These are phyloP conservation scores for Mariannaea elegans DNA, from an alignment of 2,329 filamentous ascomycete species.

Conservation along the genomic window DNA sequence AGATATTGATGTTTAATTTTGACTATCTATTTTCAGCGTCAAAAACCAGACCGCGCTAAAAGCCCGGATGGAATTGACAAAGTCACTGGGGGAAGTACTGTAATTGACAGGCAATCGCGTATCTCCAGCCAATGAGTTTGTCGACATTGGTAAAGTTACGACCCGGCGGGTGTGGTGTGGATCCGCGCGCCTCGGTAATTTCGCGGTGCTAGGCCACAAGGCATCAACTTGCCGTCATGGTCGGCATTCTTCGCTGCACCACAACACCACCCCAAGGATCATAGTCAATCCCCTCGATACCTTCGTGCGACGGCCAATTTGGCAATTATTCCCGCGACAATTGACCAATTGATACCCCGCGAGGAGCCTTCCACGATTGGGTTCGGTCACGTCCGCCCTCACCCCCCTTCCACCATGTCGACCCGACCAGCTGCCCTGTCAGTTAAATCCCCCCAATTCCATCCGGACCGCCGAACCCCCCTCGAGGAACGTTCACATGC, in stretches of 20 bases:
- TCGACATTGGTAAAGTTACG: too few relatives aligned
- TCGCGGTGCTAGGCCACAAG: slow-evolving; percentile 33
- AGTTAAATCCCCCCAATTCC: slow-evolving; percentile 41
- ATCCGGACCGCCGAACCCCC: slow-evolving; percentile 23
- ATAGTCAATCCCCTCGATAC: slow-evolving; percentile 19
- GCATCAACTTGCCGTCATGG: slow-evolving; percentile 32
- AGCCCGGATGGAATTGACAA: too few relatives aligned
- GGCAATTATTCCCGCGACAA: slow-evolving; percentile 23
- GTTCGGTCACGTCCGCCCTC: slow-evolving; percentile 21
- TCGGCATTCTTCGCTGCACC: slow-evolving; percentile 29
- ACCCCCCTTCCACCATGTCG: slow-evolving; percentile 38
- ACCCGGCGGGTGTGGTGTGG: too few relatives aligned
- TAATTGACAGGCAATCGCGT: too few relatives aligned
- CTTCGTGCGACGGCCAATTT: slow-evolving; percentile 26
- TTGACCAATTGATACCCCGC: slow-evolving; percentile 30
- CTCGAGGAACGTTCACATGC: slow-evolving; percentile 16
- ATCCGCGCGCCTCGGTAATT: slow-evolving; percentile 24
- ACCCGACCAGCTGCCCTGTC: slow-evolving; percentile 60
- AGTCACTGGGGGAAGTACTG: too few relatives aligned
- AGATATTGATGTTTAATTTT: too few relatives aligned
- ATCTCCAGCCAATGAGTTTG: too few relatives aligned
- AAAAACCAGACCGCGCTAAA: too few relatives aligned
- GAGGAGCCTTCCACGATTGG: slow-evolving; percentile 30
- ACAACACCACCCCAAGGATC: slow-evolving; percentile 23
- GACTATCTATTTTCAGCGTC: too few relatives aligned